Conservation (phyloP, 352 stramenopile species). For the Phytophthora agathidicida region DNA sequence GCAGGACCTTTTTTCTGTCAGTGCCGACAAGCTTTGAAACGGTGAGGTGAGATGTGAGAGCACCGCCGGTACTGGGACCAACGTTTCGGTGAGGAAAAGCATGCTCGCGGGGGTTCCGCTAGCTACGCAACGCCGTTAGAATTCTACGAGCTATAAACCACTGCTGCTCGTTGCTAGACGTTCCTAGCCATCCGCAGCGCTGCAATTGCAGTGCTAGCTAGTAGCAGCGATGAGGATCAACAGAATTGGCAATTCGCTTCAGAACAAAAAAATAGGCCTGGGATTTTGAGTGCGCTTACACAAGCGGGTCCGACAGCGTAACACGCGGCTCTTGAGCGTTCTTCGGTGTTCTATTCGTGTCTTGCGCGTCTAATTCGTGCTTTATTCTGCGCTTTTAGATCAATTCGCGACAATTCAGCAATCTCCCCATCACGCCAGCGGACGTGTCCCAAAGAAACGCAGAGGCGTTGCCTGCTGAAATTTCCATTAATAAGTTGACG, state of each 20-base stretch:
- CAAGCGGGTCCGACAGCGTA: constrained; percentile 26
- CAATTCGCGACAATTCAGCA: constrained; percentile 11
- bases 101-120: not conserved
- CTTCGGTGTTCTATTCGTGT: constrained; percentile 19
- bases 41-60: no score
- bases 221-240: no score
- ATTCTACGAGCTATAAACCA: no score
- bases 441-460: constrained; percentile 26
- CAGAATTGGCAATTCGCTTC: constrained; percentile 4
- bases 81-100: constrained; percentile 21
- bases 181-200: no score
- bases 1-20: no score
- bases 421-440: constrained; percentile 10
- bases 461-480: constrained; percentile 11
- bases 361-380: not conserved
- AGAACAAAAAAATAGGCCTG: constrained; percentile 18
- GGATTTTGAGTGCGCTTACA: no score
- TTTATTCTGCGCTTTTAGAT: constrained; percentile 6
- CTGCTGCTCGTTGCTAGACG: no score
- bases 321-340: constrained; percentile 13
- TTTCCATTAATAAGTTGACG: constrained; percentile 10
- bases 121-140: no score
- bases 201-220: no score
- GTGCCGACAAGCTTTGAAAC: no score
- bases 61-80: not conserved